These are phyloP conservation scores for Penicillium chermesinum DNA, from an alignment of 495 filamentous ascomycete genomes.

Conservation along the genomic window DNA sequence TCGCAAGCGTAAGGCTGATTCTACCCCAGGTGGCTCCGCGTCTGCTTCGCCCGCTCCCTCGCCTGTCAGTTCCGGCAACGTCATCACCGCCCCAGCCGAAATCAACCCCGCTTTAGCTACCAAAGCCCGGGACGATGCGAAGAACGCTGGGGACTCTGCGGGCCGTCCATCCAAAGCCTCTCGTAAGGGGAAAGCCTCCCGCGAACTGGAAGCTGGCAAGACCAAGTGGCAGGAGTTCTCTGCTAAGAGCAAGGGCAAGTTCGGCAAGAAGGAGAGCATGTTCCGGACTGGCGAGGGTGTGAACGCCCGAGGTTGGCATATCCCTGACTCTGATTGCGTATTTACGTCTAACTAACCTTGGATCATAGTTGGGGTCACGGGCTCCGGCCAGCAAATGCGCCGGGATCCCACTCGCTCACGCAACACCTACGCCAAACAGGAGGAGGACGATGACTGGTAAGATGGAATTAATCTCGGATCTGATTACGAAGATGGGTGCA, in stretches of 20 bases:
- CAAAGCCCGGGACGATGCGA: slow-evolving; percentile 61
- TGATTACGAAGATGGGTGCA: background rate
- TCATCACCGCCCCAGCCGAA: slow-evolving; percentile 83
- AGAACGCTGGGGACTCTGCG: slow-evolving; percentile 62
- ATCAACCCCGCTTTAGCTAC: slow-evolving; percentile 76
- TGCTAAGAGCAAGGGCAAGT: slow-evolving; percentile 74
- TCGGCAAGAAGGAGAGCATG: slow-evolving; percentile 92
- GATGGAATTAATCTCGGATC: slow-evolving; percentile 17
- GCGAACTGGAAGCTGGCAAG: slow-evolving; percentile 84
- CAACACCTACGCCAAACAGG: slow-evolving; percentile 84
- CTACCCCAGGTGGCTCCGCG: slow-evolving; percentile 51
- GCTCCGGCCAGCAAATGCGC: slow-evolving; percentile 89
- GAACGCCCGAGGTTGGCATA: slow-evolving; percentile 72
- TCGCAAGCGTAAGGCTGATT: slow-evolving; percentile 90
- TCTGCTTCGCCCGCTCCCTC: slow-evolving; percentile 41
- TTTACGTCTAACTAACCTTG: no score
- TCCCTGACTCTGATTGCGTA: no score
- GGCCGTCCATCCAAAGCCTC: slow-evolving; percentile 59
- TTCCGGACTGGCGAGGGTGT: slow-evolving; percentile 86
- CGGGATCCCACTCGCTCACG: slow-evolving; percentile 79
- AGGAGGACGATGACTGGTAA: slow-evolving; percentile 68
- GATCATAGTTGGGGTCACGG: slow-evolving; percentile 80
- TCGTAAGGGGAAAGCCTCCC: slow-evolving; percentile 83
- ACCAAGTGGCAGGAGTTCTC: slow-evolving; percentile 93
- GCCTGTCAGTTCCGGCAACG: slow-evolving; percentile 50